A percentile compares a stretch with the other conserved stretches of the same genome.
phyloP scores from a whole-genome alignment of 2,329 filamentous ascomycete genomes.

The Didymella exigua region DNA sequence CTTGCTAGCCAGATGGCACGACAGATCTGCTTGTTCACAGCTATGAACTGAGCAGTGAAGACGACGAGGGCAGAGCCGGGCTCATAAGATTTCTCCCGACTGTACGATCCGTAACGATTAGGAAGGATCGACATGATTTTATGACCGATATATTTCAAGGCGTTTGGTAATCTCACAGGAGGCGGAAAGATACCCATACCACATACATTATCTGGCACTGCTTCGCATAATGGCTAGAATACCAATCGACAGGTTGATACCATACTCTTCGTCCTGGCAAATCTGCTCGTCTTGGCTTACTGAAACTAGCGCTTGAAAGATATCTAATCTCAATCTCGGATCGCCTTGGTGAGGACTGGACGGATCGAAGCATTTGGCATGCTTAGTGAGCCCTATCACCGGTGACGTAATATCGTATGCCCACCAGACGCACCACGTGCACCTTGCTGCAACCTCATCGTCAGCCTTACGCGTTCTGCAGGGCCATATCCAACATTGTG shows the following conservation, averaged over 20 bases:
- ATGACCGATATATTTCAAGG: not conserved
- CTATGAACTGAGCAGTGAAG: slow-evolving; percentile 33
- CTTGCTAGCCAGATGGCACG: slow-evolving; percentile 48
- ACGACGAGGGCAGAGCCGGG: slow-evolving; percentile 1
- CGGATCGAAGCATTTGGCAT: not conserved
- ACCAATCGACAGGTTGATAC: not conserved
- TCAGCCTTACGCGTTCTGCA: slow-evolving; percentile 10
- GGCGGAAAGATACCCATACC: slow-evolving; percentile 1
- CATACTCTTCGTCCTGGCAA: not conserved
- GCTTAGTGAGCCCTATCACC: slow-evolving; percentile 3
- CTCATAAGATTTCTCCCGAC: not conserved
- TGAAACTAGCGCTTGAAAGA: too few species aligned
- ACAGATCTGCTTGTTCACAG: slow-evolving; percentile 46
- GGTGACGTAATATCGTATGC: slow-evolving; percentile 2
- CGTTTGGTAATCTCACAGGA: not conserved
- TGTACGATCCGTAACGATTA: not conserved
- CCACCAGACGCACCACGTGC: not conserved
- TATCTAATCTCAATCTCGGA: not conserved
- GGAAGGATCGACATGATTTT: not conserved
- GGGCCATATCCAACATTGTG: not conserved
- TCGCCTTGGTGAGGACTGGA: not conserved
- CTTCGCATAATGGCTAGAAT: not conserved
- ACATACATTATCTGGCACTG: not conserved
- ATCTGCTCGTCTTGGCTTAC: not conserved
- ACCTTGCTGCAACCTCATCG: slow-evolving; percentile 2